Conservation (phyloP, 1,139 yeast genomes). For the Hansenula sp. region DNA sequence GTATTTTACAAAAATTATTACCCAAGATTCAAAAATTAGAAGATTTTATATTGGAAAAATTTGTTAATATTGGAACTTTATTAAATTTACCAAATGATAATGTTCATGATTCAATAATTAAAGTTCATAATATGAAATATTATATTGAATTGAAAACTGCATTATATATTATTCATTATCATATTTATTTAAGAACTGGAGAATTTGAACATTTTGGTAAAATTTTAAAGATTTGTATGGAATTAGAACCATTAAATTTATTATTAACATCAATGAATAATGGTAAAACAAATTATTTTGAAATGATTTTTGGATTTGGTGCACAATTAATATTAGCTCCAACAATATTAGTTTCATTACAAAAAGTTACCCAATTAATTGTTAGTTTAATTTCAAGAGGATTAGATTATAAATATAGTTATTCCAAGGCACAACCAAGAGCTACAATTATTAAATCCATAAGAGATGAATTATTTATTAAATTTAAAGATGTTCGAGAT, state of each 20-base stretch:
- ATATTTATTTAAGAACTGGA: conserved; percentile 15
- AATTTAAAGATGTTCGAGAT: conserved; percentile 17
- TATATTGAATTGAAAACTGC: conserved; percentile 23
- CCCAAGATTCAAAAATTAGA: conserved; percentile 18
- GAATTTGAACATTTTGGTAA: conserved; percentile 8
- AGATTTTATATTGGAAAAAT: conserved; percentile 9
- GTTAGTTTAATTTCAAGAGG: conserved; percentile 19
- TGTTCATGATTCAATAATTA: conserved; percentile 14
- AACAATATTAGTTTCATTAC: conserved; percentile 13
- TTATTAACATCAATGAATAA: conserved; percentile 18
- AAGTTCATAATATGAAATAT: conserved; percentile 20
- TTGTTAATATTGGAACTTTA: conserved; percentile 16
- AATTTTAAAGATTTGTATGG: conserved; percentile 12
- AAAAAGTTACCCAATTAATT: conserved; percentile 20
- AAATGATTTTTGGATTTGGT: conserved; percentile 18
- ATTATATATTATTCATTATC: conserved; percentile 21
- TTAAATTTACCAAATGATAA: conserved; percentile 13
- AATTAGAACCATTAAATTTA: conserved; percentile 16
- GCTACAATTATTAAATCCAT: conserved; percentile 5
- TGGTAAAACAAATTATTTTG: conserved; percentile 22
- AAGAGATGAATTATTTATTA: conserved; percentile 14
- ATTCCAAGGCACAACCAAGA: conserved; percentile 5
- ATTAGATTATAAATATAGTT: conserved; percentile 22
- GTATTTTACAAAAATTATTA: conserved; percentile 16
- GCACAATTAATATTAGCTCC: conserved; percentile 20